Percentiles rank a stretch among this genome's conserved stretches.
Evolutionary conservation across 2,329 filamentous ascomycete genomes (phyloP).

Genomic region (Sarocladium strictum): DNA sequence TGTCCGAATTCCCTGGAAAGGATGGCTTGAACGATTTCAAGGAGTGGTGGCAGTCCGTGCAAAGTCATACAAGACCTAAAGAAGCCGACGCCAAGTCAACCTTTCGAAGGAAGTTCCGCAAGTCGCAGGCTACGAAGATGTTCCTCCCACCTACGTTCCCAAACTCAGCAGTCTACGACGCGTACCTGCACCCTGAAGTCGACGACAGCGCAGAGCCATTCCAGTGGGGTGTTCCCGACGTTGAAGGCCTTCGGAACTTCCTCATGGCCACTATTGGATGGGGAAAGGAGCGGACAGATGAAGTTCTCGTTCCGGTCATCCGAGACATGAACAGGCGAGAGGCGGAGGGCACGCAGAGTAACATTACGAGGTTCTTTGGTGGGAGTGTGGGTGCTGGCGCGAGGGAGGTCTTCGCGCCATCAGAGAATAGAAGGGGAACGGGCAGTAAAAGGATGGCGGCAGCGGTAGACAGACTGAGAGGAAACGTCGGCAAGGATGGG

Average conservation of each 20-base stretch:
- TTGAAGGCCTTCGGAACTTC: slow-evolving; percentile 77
- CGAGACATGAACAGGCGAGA: slow-evolving; percentile 88
- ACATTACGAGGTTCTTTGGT: slow-evolving; percentile 89
- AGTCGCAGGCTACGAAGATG: slow-evolving; percentile 71
- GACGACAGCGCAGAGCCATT: slow-evolving; percentile 73
- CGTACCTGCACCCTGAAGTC: slow-evolving; percentile 82
- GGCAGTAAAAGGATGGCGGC: slow-evolving; percentile 68
- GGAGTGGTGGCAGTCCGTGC: slow-evolving; percentile 81
- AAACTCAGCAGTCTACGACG: slow-evolving; percentile 67
- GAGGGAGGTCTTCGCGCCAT: slow-evolving; percentile 62
- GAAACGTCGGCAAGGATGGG: slow-evolving; percentile 18
- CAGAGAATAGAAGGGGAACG: slow-evolving; percentile 46
- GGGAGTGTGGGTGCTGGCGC: slow-evolving; percentile 66
- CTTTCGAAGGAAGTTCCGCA: slow-evolving; percentile 84
- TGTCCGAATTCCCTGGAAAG: slow-evolving; percentile 73
- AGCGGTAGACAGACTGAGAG: slow-evolving; percentile 62
- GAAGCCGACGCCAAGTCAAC: slow-evolving; percentile 51
- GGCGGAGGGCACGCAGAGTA: slow-evolving; percentile 86
- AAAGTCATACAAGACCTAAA: slow-evolving; percentile 58
- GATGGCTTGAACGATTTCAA: slow-evolving; percentile 66
- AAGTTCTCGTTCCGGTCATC: slow-evolving; percentile 92
- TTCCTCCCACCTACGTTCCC: slow-evolving; percentile 82
- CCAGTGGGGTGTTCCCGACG: slow-evolving; percentile 92
- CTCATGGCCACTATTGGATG: slow-evolving; percentile 91
- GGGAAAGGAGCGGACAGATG: slow-evolving; percentile 86